Evolutionary conservation across 2,329 filamentous ascomycete species (phyloP).

Genomic region (Pezicula neosporulosa): DNA sequence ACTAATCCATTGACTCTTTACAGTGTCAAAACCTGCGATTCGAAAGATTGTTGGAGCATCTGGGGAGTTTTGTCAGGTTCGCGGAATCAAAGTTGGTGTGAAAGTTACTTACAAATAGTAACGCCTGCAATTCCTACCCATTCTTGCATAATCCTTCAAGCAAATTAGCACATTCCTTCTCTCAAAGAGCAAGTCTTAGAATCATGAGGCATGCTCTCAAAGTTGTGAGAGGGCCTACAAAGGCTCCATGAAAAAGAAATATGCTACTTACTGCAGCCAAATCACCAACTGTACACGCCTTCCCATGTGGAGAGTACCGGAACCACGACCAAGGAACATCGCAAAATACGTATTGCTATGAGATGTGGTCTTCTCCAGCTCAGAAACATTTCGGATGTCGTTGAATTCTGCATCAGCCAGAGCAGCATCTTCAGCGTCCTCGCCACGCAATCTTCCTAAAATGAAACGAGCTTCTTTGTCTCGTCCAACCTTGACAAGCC

Average conservation of each 20-base stretch:
- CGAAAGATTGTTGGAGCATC: slow-evolving; percentile 49
- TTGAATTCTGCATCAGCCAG: slow-evolving; percentile 61
- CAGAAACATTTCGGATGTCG: slow-evolving; percentile 63
- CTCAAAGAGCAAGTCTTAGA: too few species aligned
- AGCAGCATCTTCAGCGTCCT: slow-evolving; percentile 45
- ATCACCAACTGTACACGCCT: slow-evolving; percentile 67
- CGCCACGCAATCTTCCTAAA: slow-evolving; percentile 60
- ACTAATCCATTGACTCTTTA: slow-evolving; percentile 61
- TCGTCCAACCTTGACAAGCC: slow-evolving; percentile 63
- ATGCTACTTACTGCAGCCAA: slow-evolving; percentile 51
- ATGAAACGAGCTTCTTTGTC: slow-evolving; percentile 66
- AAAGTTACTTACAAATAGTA: slow-evolving; percentile 45
- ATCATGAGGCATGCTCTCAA: too few species aligned
- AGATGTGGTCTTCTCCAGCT: slow-evolving; percentile 54
- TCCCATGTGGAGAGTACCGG: slow-evolving; percentile 62
- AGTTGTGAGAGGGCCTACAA: too few species aligned
- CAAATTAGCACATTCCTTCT: too few species aligned
- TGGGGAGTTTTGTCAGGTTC: neutral
- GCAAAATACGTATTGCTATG: slow-evolving; percentile 53
- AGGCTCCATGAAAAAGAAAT: too few species aligned
- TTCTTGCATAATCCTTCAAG: slow-evolving; percentile 54
- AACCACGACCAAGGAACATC: slow-evolving; percentile 66
- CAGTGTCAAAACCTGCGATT: slow-evolving; percentile 60
- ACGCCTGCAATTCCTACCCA: slow-evolving; percentile 70
- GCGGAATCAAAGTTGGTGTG: neutral